Conservation (phyloP, 1,284 basidiomycete species). For the Fomitopsis pinicola region DNA sequence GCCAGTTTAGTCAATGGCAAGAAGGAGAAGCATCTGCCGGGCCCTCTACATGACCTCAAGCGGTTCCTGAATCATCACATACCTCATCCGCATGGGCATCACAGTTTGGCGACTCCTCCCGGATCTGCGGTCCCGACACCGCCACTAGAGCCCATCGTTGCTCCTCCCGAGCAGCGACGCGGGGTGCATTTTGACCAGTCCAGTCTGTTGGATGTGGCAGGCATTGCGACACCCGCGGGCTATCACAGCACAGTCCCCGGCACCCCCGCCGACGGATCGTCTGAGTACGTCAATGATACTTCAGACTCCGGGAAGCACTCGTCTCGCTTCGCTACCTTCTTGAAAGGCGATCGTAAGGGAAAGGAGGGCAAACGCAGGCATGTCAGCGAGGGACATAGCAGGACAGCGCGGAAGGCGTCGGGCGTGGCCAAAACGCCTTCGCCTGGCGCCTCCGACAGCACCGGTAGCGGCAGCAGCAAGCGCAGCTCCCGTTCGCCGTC, state of each 20-base stretch:
- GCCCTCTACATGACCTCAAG: constrained; percentile 86
- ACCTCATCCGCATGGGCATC: constrained; percentile 55
- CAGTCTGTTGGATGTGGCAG: constrained; percentile 27
- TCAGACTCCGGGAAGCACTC: constrained; percentile 9
- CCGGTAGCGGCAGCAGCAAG: constrained; percentile 18
- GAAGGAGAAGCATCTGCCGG: constrained; percentile 38
- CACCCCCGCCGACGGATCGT: constrained; percentile 10
- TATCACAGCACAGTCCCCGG: background rate
- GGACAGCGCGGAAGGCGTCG: constrained; percentile 4
- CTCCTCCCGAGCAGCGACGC: constrained; percentile 30
- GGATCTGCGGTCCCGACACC: constrained; percentile 30
- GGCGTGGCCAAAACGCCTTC: constrained; percentile 24
- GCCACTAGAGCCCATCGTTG: constrained; percentile 28
- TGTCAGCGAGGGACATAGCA: background rate
- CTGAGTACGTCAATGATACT: constrained; percentile 3
- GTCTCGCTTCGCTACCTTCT: constrained; percentile 1
- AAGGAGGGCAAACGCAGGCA: constrained; percentile 1
- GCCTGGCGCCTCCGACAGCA: constrained; percentile 17
- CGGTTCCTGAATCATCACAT: constrained; percentile 91
- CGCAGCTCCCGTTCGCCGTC: constrained; percentile 25
- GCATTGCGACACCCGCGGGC: constrained; percentile 16
- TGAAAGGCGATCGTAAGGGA: constrained; percentile 12
- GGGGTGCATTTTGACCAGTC: constrained; percentile 35
- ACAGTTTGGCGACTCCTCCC: constrained; percentile 13
- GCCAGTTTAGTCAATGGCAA: constrained; percentile 16